phyloP scores from a whole-genome alignment of 306 rosid species.

The Casuarina equisetifolia region DNA sequence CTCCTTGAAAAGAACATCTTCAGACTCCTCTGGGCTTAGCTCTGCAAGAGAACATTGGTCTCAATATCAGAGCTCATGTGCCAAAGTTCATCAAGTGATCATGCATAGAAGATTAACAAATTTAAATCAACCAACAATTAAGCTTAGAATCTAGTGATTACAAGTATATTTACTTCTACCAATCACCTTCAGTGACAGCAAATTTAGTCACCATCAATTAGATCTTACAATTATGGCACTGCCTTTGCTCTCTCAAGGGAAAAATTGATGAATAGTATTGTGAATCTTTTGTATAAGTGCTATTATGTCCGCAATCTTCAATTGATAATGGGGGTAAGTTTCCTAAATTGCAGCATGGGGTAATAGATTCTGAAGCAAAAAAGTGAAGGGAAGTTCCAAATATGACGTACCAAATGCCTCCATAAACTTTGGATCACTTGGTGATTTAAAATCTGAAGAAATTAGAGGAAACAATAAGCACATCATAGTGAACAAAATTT shows the following conservation, averaged over 20 bases:
- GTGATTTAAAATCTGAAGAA: constrained; percentile 81
- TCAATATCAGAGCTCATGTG: constrained; percentile 4
- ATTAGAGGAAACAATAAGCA: constrained; percentile 11
- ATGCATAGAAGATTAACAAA: neutral
- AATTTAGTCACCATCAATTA: neutral
- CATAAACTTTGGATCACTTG: constrained; percentile 83
- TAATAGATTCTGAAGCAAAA: constrained; percentile 16
- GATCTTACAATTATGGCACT: neutral
- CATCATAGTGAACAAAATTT: neutral
- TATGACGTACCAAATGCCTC: constrained; percentile 83
- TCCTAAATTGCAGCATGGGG: constrained; percentile 16
- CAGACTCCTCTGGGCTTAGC: constrained; percentile 93
- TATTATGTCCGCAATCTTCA: neutral
- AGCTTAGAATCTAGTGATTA: neutral
- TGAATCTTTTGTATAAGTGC: neutral
- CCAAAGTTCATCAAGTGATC: neutral
- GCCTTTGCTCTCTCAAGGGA: neutral
- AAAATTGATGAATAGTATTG: neutral
- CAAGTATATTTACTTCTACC: neutral
- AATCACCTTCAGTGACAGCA: neutral
- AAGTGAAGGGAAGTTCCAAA: neutral
- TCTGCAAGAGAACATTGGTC: constrained; percentile 52
- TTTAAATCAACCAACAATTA: neutral
- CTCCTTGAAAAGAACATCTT: constrained; percentile 98
- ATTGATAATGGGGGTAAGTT: constrained; percentile 14